Evolutionary conservation across 2,329 filamentous ascomycete genomes (phyloP), one percentile per base, ranked within the genome.

Genomic region (Verticillium isaacii): DNA sequence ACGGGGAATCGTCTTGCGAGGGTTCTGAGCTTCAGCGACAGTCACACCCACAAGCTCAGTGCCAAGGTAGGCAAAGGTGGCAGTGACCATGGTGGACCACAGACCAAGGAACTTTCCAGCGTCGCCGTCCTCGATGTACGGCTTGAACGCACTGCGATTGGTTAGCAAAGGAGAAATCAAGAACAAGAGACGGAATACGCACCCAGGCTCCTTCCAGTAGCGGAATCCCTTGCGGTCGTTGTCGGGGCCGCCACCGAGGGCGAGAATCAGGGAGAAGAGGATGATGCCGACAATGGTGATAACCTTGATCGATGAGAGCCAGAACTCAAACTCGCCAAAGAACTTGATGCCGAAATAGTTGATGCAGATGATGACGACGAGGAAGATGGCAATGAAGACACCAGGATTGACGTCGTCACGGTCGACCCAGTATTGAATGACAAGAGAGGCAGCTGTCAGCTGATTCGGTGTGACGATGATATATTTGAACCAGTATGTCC

Each of bases 391-490:
- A 61, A 96, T 93, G 77, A 87, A 95, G 14, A 94, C 89, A 58
- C 90, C 91, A 0, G 91, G 88, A 69, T 94, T 93, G 61, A 94
- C 81, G 55, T 76, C 78, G 0, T 89, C 83, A 32, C 84, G 77
- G 1, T 80, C 73, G 12, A 91, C 77, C 92, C 92, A 96, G 69
- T 87, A 93, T 67, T 89, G 86, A 62, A 96, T 89, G 62, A 94
- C 89, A 41, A 96, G 76, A 5, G 90, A 85, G n/a, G 84, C 86
- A 32, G 92, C 92, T 1, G 91, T 95, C 45, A 96, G 79, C 72
- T 96, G 91, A 70, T 95, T 95, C 1, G 92, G 91, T 1, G 90
- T 93, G 58, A 91, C 84, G 69, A 96, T 93, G 72, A 95, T 91
- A 73, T 95, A 95, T 85, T 93, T 84, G 76, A 88, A 84, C 84